These are phyloP conservation scores for Strigomonas galati DNA, from an alignment of 208 protist species.

Conservation along the genomic window DNA sequence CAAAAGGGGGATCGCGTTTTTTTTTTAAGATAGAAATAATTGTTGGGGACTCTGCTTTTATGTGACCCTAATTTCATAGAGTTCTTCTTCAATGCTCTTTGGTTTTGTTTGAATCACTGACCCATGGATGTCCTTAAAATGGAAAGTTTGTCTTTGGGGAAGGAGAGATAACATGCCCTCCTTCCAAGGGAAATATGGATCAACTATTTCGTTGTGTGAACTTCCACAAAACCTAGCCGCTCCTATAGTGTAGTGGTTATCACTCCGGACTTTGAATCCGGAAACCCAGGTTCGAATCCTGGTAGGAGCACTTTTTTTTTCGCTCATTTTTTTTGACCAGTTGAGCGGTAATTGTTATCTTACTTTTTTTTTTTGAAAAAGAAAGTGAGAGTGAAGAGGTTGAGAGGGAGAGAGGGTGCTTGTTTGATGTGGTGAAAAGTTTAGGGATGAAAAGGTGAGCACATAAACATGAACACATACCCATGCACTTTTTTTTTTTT, in stretches of 20 bases:
- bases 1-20: no score
- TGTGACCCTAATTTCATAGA: not conserved
- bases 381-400: no score
- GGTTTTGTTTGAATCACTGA: not conserved
- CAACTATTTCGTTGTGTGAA: not conserved
- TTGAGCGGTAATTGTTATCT: no score
- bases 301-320: conserved; percentile 79
- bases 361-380: no score
- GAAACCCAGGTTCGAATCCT: conserved; percentile 92
- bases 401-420: no score
- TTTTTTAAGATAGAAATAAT: conserved; percentile 20
- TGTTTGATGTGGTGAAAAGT: no score
- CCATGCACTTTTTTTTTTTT: conserved; percentile 3
- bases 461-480: no score
- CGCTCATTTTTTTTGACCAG: no score
- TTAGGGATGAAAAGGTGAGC: no score
- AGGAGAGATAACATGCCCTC: no score
- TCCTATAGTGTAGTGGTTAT: conserved; percentile 94
- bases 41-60: not conserved
- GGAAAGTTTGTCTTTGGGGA: conserved; percentile 30
- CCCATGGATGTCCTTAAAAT: not conserved
- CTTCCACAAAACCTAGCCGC: conserved; percentile 14
- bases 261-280: conserved; percentile 91
- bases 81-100: conserved; percentile 4
- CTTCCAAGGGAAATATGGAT: no score